Evolutionary conservation across 2,329 filamentous ascomycete species (phyloP), one percentile per base, ranked within the genome.

Genomic region (Claviceps sp.): DNA sequence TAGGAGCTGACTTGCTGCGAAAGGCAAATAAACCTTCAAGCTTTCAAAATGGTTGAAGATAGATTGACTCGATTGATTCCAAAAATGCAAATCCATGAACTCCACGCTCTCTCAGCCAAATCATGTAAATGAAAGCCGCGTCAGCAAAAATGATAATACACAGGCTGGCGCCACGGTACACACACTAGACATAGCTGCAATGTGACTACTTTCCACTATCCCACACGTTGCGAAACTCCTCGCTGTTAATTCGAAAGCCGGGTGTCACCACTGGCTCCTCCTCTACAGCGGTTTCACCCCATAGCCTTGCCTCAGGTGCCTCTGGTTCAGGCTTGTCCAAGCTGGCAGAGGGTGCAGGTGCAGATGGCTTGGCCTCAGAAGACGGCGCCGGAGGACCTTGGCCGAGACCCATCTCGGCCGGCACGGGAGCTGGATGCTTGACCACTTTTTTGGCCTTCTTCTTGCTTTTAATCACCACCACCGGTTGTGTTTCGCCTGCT

Each of bases 201-300:
- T 24, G 24, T 14, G 6, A 47, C 47, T 18, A 52, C 30, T 30
- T 47, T 18, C 51, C 40, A 18, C 49, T 30, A 20, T 42, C 52
- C 72, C 72, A 75, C n/a, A 73, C 70, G 54, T 75, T 74, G 20
- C 64, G 63, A 54, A 74, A 74, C 52, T 71, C 72, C 3, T 73
- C 72, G 30, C 63, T 63, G 18, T 69, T 66, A n/a, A 67, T 61
- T 26, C 61, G 59, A 48, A 66, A 68, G 40, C 53, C 57, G 14
- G 48, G 47, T 7, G 49, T 20, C 61, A 54, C 4, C 44, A 22
- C 42, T 52, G 47, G 22, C 53, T 50, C 38, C 18, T 49, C 22
- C 49, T 44, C 24, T 60, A 54, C 26, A 57, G 18, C 44, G 55
- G 53, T 26, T 20, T 48, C 38, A 13, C 36, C 55, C 47, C 51